A percentile compares a stretch with the other conserved stretches of the same genome.
Evolutionary conservation across 352 stramenopile genomes (phyloP).

Genomic region (Achlya hypogyna): DNA sequence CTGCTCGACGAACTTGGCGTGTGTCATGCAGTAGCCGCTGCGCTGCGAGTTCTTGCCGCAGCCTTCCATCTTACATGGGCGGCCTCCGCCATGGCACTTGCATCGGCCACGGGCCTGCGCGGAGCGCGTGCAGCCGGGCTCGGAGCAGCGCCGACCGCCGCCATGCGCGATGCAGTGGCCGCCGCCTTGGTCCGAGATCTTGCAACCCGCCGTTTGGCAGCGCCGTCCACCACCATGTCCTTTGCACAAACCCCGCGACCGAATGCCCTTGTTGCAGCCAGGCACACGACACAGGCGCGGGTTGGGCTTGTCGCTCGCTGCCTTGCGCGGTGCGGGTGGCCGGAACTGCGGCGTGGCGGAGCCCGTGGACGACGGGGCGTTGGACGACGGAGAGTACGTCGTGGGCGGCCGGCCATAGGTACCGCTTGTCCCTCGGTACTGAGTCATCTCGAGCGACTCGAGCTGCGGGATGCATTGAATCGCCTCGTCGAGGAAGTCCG

Average conservation of each 20-base stretch:
- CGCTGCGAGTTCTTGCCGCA: slow-evolving; percentile 80
- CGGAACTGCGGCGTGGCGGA: background rate
- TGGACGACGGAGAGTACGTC: slow-evolving; percentile 14
- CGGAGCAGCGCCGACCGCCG: slow-evolving; percentile 62
- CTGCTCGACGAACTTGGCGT: slow-evolving; percentile 24
- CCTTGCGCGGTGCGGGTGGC: background rate
- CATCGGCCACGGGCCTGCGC: slow-evolving; percentile 71
- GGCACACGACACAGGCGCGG: slow-evolving; percentile 58
- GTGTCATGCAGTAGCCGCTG: slow-evolving; percentile 67
- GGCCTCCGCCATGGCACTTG: slow-evolving; percentile 77
- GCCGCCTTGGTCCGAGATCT: slow-evolving; percentile 75
- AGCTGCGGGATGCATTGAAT: slow-evolving; percentile 18
- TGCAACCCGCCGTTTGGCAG: slow-evolving; percentile 69
- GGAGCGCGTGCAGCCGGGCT: slow-evolving; percentile 72
- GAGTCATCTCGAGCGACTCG: background rate
- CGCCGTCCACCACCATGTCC: slow-evolving; percentile 69
- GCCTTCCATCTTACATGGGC: slow-evolving; percentile 59
- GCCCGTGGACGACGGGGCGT: slow-evolving; percentile 1
- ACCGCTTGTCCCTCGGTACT: too few species aligned
- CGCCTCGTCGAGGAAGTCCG: slow-evolving; percentile 15
- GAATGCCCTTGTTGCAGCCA: slow-evolving; percentile 68
- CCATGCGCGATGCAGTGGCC: slow-evolving; percentile 79
- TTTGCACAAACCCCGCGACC: slow-evolving; percentile 74
- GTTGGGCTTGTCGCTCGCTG: background rate
- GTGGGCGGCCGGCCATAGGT: background rate